Base-by-base conservation (phyloP, 2,329 filamentous ascomycete species). In the Aspergillus sp. region DNA sequence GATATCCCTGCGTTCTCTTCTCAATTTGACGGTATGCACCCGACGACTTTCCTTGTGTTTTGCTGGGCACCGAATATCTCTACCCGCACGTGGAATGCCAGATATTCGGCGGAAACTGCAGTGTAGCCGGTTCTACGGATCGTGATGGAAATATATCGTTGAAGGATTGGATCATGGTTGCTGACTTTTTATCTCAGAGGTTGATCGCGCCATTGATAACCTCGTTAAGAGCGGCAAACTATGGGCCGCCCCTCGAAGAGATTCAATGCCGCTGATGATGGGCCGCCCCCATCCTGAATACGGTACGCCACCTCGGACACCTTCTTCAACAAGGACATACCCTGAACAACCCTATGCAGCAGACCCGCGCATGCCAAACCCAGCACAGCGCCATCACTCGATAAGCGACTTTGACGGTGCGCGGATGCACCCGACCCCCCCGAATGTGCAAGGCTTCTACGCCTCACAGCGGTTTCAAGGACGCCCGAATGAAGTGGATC, bases 141-240 rank as follows among this genome's bases (percentile, higher is more conserved):
- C 32, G 41, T 30, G 6, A 32, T 17, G 32, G 30, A 34, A 11
- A 18, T 36, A 43, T 30, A 42, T 42, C n/a, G 36, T 51, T 30
- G 32, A 41, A 24, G 22, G 24, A 50, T 15, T 22, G 12, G 39
- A 8, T 30, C 30, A 17, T 26, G 43, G 45, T 54, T 62, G 63
- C 67, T 76, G 60, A 75, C 64, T 42, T 55, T 45, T 56, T 50
- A 63, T 39, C 64, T 50, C 71, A 96, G 95, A 99, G 85, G 92
- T 99, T 68, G 95, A 98, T 65, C 89, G 93, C 73, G 93, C 93
- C 66, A 87, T 93, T 70, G 95, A 98, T 71, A 98, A 98, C 76
- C 85, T 99, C 60, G 85, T 93, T 71, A 98, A 98, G 84, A 96
- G 93, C 75, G 93, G 93, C 70, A 98, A 98, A 82, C 88, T 93